Evolutionary conservation across 148 eudicot genomes (phyloP).

Genomic region (Heliosperma pusillum): DNA sequence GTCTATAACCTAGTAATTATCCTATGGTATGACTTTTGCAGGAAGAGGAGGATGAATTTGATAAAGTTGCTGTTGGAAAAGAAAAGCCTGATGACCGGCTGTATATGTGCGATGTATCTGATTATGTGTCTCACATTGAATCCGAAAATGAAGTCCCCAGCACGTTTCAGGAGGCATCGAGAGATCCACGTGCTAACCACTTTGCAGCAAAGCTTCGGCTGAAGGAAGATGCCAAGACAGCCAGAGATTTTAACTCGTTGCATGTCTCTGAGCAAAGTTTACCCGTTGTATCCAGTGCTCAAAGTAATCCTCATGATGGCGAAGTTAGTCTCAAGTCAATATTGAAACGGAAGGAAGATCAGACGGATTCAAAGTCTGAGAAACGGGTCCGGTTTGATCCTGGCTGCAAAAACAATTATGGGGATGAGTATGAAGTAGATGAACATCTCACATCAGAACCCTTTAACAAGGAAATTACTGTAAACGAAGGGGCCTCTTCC

Average conservation of each 20-base stretch:
- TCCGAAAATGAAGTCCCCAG: constrained; percentile 45
- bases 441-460: constrained; percentile 20
- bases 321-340: constrained; percentile 41
- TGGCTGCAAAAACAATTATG: constrained; percentile 26
- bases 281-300: constrained; percentile 11
- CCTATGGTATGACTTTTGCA: constrained; percentile 25
- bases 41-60: constrained; percentile 79
- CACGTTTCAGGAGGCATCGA: constrained; percentile 37
- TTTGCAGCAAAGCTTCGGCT: constrained; percentile 69
- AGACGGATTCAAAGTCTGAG: constrained; percentile 30
- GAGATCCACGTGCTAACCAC: constrained; percentile 84
- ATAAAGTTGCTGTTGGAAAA: constrained; percentile 62
- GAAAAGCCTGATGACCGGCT: constrained; percentile 50
- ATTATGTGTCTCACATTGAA: constrained; percentile 35
- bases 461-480: constrained; percentile 18
- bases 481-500: constrained; percentile 17
- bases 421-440: constrained; percentile 25
- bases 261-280: constrained; percentile 39
- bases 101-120: constrained; percentile 49
- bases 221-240: constrained; percentile 71
- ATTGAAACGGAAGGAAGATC: constrained; percentile 51
- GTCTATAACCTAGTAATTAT: too few relatives aligned
- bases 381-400: constrained; percentile 63
- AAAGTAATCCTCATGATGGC: constrained; percentile 25
- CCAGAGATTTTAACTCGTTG: constrained; percentile 37